These are phyloP conservation scores for Sedum album DNA, from an alignment of 164 flowering plant genomes.

Conservation along the genomic window DNA sequence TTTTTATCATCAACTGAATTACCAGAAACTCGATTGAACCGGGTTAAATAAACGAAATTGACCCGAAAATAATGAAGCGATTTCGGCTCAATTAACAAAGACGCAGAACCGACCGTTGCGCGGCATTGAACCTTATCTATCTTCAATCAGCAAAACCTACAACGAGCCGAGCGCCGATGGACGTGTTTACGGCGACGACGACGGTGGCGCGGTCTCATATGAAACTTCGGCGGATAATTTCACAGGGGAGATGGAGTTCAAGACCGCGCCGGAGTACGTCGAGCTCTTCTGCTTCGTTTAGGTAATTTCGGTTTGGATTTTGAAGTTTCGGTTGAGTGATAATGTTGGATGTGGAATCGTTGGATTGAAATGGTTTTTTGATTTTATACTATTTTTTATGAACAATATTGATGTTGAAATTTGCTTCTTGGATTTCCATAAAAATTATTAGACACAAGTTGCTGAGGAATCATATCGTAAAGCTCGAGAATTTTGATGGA, in stretches of 20 bases:
- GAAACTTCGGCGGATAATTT: not conserved
- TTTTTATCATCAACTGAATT: not conserved
- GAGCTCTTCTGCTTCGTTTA: not conserved
- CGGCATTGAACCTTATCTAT: not conserved
- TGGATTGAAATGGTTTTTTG: not conserved
- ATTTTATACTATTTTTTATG: not conserved
- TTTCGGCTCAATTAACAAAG: not conserved
- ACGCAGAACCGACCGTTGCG: not conserved
- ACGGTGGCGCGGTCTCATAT: not conserved
- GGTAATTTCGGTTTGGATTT: not conserved
- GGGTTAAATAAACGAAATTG: not conserved
- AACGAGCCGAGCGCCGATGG: not conserved
- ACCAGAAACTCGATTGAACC: not conserved
- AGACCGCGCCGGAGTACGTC: not conserved
- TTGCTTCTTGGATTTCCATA: not conserved
- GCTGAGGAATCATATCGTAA: not conserved
- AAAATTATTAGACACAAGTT: not conserved
- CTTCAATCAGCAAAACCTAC: not conserved
- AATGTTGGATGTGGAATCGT: not conserved
- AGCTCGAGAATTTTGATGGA: not conserved
- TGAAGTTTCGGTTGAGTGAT: not conserved
- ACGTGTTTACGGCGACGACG: not conserved
- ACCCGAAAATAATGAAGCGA: not conserved
- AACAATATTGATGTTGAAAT: not conserved
- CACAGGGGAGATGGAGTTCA: not conserved